Conservation (phyloP, 2,329 filamentous ascomycete species). For the Neonectria ditissima region DNA sequence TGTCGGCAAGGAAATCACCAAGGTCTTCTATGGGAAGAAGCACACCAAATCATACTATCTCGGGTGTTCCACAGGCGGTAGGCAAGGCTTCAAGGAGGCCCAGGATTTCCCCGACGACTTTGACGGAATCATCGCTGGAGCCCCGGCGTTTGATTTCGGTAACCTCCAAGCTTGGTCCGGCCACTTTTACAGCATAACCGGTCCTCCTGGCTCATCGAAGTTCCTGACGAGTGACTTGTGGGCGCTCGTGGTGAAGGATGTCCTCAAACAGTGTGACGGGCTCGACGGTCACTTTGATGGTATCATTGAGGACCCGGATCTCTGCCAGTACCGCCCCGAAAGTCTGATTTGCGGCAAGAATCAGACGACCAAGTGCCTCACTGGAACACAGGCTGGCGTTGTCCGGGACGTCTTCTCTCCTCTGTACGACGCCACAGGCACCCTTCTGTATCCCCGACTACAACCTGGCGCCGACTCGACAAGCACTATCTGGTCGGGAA, state of each 20-base stretch:
- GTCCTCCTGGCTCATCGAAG: conserved; percentile 5
- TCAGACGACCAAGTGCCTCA: conserved; percentile 46
- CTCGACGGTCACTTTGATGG: conserved; percentile 61
- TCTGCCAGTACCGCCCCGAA: conserved; percentile 58
- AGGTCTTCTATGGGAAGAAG: conserved; percentile 58
- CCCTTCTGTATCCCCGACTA: conserved; percentile 38
- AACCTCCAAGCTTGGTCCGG: conserved; percentile 55
- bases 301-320: conserved; percentile 59
- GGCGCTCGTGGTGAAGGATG: conserved; percentile 55
- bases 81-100: conserved; percentile 66
- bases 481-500: conserved; percentile 55
- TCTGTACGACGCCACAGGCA: conserved; percentile 48
- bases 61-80: conserved; percentile 71
- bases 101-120: conserved; percentile 67
- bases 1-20: conserved; percentile 60
- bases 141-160: conserved; percentile 60
- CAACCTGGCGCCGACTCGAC: conserved; percentile 45
- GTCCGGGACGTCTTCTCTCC: conserved; percentile 12
- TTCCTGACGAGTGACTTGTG: conserved; percentile 50
- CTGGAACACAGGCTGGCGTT: conserved; percentile 16
- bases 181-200: conserved; percentile 6
- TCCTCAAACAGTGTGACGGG: conserved; percentile 61
- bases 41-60: conserved; percentile 64
- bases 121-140: conserved; percentile 60
- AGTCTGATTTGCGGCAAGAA: conserved; percentile 57